Conservation (phyloP, 1,284 basidiomycete species). For the Taiwanofungus camphoratus region DNA sequence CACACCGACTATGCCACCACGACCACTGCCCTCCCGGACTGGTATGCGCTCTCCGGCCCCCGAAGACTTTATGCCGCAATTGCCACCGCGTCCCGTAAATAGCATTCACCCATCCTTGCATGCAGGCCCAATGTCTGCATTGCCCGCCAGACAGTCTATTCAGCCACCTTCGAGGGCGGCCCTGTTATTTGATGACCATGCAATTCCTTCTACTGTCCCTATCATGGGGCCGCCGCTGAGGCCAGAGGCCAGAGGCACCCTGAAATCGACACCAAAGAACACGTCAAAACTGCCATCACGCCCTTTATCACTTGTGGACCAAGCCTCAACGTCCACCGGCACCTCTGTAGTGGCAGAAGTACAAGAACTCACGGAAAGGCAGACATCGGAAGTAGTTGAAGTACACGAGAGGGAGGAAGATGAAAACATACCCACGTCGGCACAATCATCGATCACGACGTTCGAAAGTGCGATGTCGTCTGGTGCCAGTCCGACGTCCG, state of each 20-base stretch:
- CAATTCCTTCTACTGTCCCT: background rate
- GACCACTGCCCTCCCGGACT: slow-evolving; percentile 4
- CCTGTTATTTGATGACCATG: slow-evolving; percentile 21
- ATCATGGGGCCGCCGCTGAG: background rate
- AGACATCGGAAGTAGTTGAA: background rate
- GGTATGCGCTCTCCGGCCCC: slow-evolving; percentile 18
- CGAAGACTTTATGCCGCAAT: slow-evolving; percentile 68
- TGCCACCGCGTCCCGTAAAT: slow-evolving; percentile 60
- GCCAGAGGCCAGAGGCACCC: background rate
- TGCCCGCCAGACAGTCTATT: slow-evolving; percentile 17
- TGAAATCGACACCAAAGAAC: background rate
- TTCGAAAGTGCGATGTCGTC: slow-evolving; percentile 2
- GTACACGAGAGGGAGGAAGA: background rate
- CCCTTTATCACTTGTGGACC: background rate
- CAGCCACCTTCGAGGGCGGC: slow-evolving; percentile 16
- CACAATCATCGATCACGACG: background rate
- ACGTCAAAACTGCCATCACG: background rate
- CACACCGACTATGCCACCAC: slow-evolving; percentile 11
- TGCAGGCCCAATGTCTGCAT: slow-evolving; percentile 25
- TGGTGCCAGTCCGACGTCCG: background rate
- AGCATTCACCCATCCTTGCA: slow-evolving; percentile 75
- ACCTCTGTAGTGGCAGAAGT: background rate
- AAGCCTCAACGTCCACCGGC: background rate
- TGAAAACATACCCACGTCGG: background rate
- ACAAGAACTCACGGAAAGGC: background rate